Conservation (phyloP, 2,329 filamentous ascomycete species). For the Mycosphaerella sp. region DNA sequence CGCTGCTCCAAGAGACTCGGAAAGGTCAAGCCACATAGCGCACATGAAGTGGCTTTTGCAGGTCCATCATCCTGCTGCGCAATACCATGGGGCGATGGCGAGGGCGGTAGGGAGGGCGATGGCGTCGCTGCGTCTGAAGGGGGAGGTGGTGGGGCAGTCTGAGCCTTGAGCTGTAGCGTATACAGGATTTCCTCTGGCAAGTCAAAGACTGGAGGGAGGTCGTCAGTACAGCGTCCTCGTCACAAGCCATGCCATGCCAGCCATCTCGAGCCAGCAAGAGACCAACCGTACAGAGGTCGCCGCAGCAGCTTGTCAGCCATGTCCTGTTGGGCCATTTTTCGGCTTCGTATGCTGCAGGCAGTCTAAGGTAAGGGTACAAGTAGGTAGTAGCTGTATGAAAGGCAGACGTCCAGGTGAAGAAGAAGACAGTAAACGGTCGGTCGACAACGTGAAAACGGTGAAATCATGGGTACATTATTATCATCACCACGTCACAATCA, state of each 20-base stretch:
- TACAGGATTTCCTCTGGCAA: conserved; percentile 67
- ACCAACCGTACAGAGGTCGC: conserved; percentile 46
- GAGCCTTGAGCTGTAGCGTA: conserved; percentile 56
- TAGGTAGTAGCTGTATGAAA: no score
- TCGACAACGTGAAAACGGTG: no score
- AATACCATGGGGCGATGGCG: conserved; percentile 20
- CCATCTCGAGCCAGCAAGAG: neutral
- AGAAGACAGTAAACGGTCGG: no score
- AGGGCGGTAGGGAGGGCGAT: conserved; percentile 1
- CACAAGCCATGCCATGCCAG: neutral
- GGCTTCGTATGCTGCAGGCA: neutral
- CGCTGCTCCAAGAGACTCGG: conserved; percentile 70
- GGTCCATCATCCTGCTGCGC: conserved; percentile 40
- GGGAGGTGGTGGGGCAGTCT: conserved; percentile 31
- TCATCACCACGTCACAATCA: no score
- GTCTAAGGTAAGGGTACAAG: neutral
- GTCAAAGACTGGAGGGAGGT: conserved; percentile 60
- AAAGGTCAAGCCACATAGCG: conserved; percentile 70
- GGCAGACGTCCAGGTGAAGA: no score
- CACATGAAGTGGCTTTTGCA: conserved; percentile 65
- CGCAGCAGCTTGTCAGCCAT: conserved; percentile 36
- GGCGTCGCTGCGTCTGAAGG: conserved; percentile 27
- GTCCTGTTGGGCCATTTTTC: conserved; percentile 22
- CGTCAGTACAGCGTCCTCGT: conserved; percentile 1
- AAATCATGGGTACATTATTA: no score